phyloP scores from a whole-genome alignment of 2,329 filamentous ascomycete species.

The Colletotrichum sp. region DNA sequence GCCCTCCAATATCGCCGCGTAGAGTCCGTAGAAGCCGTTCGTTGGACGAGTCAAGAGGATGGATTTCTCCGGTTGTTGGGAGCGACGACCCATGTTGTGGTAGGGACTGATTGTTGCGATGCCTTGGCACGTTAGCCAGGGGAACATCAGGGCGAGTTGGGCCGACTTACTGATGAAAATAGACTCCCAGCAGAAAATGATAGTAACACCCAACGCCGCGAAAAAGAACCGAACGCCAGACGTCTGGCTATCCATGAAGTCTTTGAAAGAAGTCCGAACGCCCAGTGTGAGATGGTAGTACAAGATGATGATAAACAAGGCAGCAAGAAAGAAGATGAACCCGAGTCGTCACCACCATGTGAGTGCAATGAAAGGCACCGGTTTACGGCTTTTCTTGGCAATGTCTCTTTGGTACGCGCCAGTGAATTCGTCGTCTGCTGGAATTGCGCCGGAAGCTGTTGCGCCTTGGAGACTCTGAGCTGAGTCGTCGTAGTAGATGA shows the following conservation, averaged over 20 bases:
- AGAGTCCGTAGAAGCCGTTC: conserved; percentile 50
- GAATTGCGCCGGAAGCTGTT: neutral
- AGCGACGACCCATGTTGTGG: conserved; percentile 38
- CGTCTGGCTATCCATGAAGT: conserved; percentile 40
- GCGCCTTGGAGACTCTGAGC: conserved; percentile 19
- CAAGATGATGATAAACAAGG: conserved; percentile 38
- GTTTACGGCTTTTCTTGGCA: neutral
- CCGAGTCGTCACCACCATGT: conserved; percentile 35
- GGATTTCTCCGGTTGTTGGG: conserved; percentile 38
- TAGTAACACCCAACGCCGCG: conserved; percentile 42
- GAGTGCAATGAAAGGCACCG: conserved; percentile 37
- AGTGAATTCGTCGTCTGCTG: neutral
- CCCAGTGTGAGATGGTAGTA: conserved; percentile 38
- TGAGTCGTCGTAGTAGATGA: conserved; percentile 31
- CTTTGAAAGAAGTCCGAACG: conserved; percentile 28
- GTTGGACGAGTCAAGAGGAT: conserved; percentile 46
- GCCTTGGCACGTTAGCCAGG: conserved; percentile 31
- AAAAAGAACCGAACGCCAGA: conserved; percentile 49
- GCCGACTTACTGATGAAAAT: conserved; percentile 39
- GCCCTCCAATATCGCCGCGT: conserved; percentile 34
- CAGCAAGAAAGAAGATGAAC: conserved; percentile 35
- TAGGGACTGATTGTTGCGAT: conserved; percentile 50
- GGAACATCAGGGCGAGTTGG: neutral
- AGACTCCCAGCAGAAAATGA: conserved; percentile 44
- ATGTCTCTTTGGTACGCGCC: neutral